Conservation (phyloP, 371 early-diverging fungal genomes). For the Mortierella sp. region DNA sequence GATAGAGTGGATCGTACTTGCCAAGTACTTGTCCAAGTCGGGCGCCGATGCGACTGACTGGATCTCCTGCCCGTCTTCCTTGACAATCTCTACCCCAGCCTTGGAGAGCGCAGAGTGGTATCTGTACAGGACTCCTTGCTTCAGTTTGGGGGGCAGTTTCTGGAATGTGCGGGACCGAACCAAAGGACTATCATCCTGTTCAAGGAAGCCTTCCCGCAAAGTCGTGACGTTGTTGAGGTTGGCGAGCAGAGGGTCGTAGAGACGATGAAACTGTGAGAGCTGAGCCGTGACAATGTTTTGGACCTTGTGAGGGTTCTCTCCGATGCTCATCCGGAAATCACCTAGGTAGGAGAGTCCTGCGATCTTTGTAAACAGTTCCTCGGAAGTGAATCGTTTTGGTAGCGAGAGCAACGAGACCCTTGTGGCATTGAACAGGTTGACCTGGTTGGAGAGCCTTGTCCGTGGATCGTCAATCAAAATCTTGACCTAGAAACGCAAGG, state of each 20-base stretch:
- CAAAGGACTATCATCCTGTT: constrained; percentile 43
- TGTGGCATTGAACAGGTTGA: constrained; percentile 89
- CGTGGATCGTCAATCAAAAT: constrained; percentile 90
- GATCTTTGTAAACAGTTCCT: constrained; percentile 87
- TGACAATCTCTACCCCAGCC: constrained; percentile 56
- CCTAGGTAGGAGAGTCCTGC: constrained; percentile 91
- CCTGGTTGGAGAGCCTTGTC: constrained; percentile 85
- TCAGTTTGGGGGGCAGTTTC: constrained; percentile 45
- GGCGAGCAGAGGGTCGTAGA: constrained; percentile 85
- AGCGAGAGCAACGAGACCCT: constrained; percentile 87
- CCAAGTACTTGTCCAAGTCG: constrained; percentile 53
- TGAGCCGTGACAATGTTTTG: constrained; percentile 92
- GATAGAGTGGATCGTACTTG: constrained; percentile 62
- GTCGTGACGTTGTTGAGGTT: constrained; percentile 81
- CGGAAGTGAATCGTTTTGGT: constrained; percentile 84
- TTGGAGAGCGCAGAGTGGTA: constrained; percentile 57
- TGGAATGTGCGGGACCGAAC: constrained; percentile 48
- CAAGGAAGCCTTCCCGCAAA: constrained; percentile 66
- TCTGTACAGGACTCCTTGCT: constrained; percentile 44
- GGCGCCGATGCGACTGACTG: constrained; percentile 58
- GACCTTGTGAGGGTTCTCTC: constrained; percentile 96
- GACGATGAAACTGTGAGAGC: constrained; percentile 76
- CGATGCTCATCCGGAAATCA: constrained; percentile 92
- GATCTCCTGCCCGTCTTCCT: constrained; percentile 46
- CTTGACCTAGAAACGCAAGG: constrained; percentile 63